Conservation (phyloP, 371 early-diverging fungal genomes). For the Apophysomyces trapeziformis region DNA sequence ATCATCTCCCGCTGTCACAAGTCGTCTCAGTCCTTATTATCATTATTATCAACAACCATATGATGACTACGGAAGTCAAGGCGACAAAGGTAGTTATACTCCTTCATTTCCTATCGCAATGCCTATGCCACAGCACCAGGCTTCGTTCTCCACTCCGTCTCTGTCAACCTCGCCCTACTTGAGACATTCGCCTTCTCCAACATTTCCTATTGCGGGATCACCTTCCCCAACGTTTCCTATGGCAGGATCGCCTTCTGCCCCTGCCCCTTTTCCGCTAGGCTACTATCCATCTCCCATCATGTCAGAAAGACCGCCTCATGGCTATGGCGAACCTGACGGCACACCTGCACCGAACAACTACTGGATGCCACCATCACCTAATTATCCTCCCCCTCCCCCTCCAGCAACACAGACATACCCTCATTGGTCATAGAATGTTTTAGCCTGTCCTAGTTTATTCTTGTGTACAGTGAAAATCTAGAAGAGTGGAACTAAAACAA, state of each 20-base stretch:
- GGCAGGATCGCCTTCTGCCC: background rate
- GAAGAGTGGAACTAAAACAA: background rate
- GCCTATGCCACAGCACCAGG: conserved; percentile 5
- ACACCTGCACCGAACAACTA: background rate
- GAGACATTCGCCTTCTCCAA: conserved; percentile 4
- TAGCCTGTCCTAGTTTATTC: background rate
- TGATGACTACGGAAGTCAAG: background rate
- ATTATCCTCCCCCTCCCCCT: background rate
- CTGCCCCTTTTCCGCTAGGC: background rate
- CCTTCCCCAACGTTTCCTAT: conserved; percentile 2
- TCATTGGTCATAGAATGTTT: conserved; percentile 3
- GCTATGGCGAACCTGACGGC: background rate
- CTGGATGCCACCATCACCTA: background rate
- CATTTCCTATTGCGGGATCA: background rate
- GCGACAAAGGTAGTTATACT: background rate
- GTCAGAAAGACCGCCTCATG: conserved; percentile 1
- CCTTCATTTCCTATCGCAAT: background rate
- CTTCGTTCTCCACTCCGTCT: background rate
- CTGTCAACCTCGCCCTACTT: background rate
- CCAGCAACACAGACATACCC: background rate
- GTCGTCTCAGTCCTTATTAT: background rate
- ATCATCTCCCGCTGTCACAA: background rate
- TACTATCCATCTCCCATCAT: conserved; percentile 6
- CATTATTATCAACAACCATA: background rate
- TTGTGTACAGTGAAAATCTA: background rate